Base-by-base conservation (phyloP, 805 yeast species). In the Lachancea waltii region DNA sequence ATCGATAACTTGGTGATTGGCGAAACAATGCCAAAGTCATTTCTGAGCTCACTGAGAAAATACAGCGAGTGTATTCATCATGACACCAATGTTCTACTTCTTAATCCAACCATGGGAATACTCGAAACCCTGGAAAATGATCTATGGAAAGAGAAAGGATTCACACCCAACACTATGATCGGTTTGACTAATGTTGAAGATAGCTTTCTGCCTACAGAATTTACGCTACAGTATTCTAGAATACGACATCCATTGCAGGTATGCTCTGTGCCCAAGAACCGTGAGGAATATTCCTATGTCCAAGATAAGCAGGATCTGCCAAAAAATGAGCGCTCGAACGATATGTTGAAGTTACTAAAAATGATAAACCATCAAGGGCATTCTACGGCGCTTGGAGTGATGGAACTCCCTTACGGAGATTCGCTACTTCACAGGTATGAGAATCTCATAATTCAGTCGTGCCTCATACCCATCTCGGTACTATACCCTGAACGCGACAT, bases 41-140 rank as follows among this genome's bases (percentile, higher is more conserved):
- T 85, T 0, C 54, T 63, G 3, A 41, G 49, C 5, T 81, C 89
- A 0, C 41, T 85, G 11, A 50, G 48, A 10, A 73, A 73, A 11
- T 63, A 77, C 42, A 35, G 64, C 3, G 56, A 65, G 1, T 58
- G 63, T 32, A 59, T 85, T 10, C 46, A 54, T 8, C 44, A 50
- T 0, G 53, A 63, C 3, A 71, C 89, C 1, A 77, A 76, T 40
- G 57, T 87, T 3, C 46, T 89, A 31, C 57, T 89, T 16, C 49
- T 89, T 11, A 58, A 65, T n/a, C 94, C 85, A 40, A 85, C 87
- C 3, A 68, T 83, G 74, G 95, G 94, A 2, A 68, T 75, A 29
- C 55, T 71, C 7, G 74, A 72, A 9, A 57, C 64, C 40, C 49
- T 85, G 8, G 55, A 65, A n/a, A 54, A 60, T 2, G 49, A 55